Evolutionary conservation across 495 filamentous ascomycete genomes (phyloP), one percentile per base, ranked within the genome.

Genomic region (Lepraria neglecta): DNA sequence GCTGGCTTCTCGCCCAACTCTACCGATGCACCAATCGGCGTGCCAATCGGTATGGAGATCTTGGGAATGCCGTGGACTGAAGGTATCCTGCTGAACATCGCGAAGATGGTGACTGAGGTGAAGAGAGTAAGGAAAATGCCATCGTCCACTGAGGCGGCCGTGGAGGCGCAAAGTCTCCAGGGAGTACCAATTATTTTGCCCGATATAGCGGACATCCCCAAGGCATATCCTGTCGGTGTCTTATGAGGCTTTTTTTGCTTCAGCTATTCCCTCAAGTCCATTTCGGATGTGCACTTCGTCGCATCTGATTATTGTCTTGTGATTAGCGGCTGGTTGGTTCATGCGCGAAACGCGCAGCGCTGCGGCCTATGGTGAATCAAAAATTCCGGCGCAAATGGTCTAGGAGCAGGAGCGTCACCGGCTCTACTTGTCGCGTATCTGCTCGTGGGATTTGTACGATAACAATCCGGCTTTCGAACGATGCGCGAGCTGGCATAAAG

Each of bases 1-100:
- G 77, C 72, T 21, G 79, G 78, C 0, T 78, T 77, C 58, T 81
- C 77, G 0, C 63, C 75, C 0, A 58, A 73, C 1, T 77, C 71
- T 4, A 59, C 63, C 1, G 71, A 78, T 35, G 82, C 85, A 19
- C 76, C 75, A 0, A 51, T 71, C 7, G 84, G 85, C 15, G 72
- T 87, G 3, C 84, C 85, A 1, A 75, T 87, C 48, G 84, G 85
- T 3, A 76, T 87, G 74, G 85, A 87, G 72, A 78, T 88, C 56
- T 69, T 87, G 62, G 83, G 85, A 0, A 64, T 68, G 62, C 74
- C 74, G 3, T 83, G 78, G 73, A 69, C 54, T 10, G 85, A 88
- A 63, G 74, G 73, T 12, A 71, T 71, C 47, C 56, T 88, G 61
- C 68, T 88, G 19, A 73, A 78, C 40, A 74, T 84, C 21, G 80